Percentiles rank a stretch among this genome's conserved stretches.
phyloP scores from a whole-genome alignment of 1,284 basidiomycete genomes.

The Puccinia coronata region DNA sequence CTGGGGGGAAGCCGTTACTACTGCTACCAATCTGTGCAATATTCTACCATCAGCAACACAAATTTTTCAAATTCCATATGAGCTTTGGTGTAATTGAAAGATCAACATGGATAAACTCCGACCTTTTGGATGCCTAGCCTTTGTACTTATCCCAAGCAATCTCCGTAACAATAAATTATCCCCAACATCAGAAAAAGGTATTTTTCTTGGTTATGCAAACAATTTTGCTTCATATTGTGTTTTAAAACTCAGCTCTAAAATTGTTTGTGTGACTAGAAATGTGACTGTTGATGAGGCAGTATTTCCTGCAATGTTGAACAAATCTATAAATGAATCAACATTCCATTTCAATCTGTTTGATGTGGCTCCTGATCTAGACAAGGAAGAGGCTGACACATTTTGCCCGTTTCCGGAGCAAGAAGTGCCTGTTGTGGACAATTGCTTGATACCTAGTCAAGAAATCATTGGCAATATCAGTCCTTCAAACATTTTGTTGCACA shows the following conservation, averaged over 20 bases:
- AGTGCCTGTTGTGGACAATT: too few species aligned
- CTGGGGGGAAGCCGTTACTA: conserved; percentile 5
- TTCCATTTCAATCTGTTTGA: conserved; percentile 9
- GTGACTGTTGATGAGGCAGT: background rate
- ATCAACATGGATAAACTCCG: background rate
- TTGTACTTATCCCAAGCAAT: background rate
- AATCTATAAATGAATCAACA: background rate
- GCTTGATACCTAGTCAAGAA: background rate
- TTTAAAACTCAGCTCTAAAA: background rate
- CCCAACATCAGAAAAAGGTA: background rate
- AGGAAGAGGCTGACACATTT: too few species aligned
- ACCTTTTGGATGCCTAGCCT: background rate
- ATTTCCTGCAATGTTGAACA: background rate
- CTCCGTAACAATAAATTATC: background rate
- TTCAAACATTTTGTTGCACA: background rate
- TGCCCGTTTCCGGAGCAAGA: too few species aligned
- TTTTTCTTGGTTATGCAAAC: background rate
- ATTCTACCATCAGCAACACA: background rate
- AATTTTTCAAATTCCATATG: background rate
- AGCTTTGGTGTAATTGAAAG: background rate
- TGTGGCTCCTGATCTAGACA: too few species aligned
- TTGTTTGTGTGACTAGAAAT: background rate
- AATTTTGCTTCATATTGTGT: background rate
- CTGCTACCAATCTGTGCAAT: background rate
- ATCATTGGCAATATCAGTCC: background rate